Base-by-base conservation (phyloP, 108 stramenopile species). In the Stephanodiscus minutulus region DNA sequence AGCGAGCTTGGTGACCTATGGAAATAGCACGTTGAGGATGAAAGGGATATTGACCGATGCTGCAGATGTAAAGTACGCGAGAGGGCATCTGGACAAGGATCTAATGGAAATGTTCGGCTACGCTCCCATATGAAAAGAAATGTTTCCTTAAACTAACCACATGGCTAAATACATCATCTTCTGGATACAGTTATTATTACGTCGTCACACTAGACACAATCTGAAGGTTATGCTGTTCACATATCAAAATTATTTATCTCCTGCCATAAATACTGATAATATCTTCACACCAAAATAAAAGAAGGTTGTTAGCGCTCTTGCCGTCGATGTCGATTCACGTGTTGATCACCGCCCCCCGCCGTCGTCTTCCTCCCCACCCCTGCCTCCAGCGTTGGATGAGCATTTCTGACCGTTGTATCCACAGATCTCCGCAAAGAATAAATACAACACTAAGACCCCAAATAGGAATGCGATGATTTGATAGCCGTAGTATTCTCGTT, bases 1-100 rank as follows among this genome's bases (percentile, higher is more conserved):
- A n/a, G 68, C 80, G 0, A 88, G 88, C 52, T 85, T 88, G 66
- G 61, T 91, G 39, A 86, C 81, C 43, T 93, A 93, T 65, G 92
- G 92, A 24, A 77, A 81, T 27, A 83, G 84, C 18, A 68, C 63
- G 10, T 50, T 76, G 21, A 73, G 91, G n/a, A 81, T 84, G 33
- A 66, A 72, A 24, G 77, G 73, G 6, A 79, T 89, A 60, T 76
- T 84, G 36, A 81, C 70, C 28, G 74, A 83, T 35, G 22, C 64
- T 7, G 31, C 17, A 22, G 92, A 93, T 64, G 57, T 85, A 36
- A 12, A 73, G 33, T 84, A 76, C 62, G 82, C 85, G 1, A 61
- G 75, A 22, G 60, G 71, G 25, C 63, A 76, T 21, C 63, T 90
- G 59, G 76, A 82, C 49, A 54, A 74, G 17, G 77, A 81, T 36